Base-by-base conservation (phyloP, 192 early-diverging fungal genomes). In the Allomyces macrogynus region DNA sequence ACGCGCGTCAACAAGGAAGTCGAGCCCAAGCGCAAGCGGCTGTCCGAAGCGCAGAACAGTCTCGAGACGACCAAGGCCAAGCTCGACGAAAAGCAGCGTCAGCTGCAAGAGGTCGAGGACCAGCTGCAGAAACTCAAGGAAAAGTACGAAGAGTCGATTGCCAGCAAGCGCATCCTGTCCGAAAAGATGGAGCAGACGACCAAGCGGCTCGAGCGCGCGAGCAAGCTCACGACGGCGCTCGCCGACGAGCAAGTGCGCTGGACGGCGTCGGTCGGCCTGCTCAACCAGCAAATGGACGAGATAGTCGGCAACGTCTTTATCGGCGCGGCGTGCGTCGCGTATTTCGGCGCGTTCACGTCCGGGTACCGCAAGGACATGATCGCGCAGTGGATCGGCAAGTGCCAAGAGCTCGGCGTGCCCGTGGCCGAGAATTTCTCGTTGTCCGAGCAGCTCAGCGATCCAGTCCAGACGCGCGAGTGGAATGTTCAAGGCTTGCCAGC, bases 341-440 rank as follows among this genome's bases (percentile, higher is more conserved):
- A 99, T 69, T 92, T 82, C 43, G 97, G 97, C 16, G 90, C 87
- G 80, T 98, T 97, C 80, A 93, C 95, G 78, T 94, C 97, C 77
- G 84, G 88, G 64, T 87, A 95, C 71, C 86, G 97, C 65, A 85
- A 87, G 63, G 68, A 82, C 63, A 78, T 99, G 57, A 64, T 91
- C 62, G 69, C 75, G 25, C 82, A 83, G 61, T 99, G 95, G 95
- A 78, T 78, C 8, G 70, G 70, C 40, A 90, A 94, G 64, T 77
- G 88, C 16, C 62, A 70, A 23, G 72, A 66, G 54, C 86, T 90
- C 24, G 77, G 74, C 18, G 82, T 94, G 63, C 79, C 80, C 66
- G 88, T 80, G 77, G 87, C 90, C 27, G 67, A 72, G 12, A 88
- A 90, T 23, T 71, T 97, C 61, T 90, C 91, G 1, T 73, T 96